These are phyloP conservation scores for Fusarium gaditjirri DNA, from an alignment of 2,329 filamentous ascomycete genomes.

Conservation along the genomic window DNA sequence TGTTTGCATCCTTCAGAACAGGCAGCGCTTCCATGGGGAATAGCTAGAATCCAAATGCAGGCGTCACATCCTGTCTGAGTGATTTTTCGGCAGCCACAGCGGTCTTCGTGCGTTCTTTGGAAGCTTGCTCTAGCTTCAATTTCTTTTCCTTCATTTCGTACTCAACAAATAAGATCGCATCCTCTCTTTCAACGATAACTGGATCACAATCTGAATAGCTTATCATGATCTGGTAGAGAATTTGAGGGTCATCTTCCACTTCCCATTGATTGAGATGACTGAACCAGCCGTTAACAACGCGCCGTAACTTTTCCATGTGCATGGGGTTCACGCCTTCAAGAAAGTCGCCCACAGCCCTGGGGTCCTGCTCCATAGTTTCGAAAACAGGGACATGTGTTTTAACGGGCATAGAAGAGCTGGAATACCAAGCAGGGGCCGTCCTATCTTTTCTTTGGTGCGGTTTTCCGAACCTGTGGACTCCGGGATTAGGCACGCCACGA, in stretches of 20 bases:
- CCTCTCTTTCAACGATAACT: not conserved
- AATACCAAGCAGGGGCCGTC: not conserved
- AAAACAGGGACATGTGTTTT: not conserved
- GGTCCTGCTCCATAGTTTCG: not conserved
- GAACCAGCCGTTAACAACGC: not conserved
- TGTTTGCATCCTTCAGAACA: accelerated
- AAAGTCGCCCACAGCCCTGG: not conserved
- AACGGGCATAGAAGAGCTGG: not conserved
- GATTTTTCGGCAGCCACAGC: not conserved
- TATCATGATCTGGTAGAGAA: not conserved
- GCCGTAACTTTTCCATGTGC: accelerated
- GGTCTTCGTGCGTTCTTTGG: not conserved
- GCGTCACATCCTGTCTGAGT: not conserved
- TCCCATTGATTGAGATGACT: not conserved
- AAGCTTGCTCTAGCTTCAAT: not conserved
- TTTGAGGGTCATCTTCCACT: not conserved
- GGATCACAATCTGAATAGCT: not conserved
- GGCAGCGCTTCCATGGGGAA: not conserved
- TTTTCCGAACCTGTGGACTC: not conserved
- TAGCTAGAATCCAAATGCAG: not conserved
- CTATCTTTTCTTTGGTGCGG: accelerated
- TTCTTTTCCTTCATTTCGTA: not conserved
- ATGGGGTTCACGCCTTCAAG: accelerated
- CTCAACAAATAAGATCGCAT: not conserved
- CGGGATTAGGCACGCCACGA: not conserved